phyloP scores from a whole-genome alignment of 2,329 filamentous ascomycete species.

The Stagonosporopsis cucurbitacearum region DNA sequence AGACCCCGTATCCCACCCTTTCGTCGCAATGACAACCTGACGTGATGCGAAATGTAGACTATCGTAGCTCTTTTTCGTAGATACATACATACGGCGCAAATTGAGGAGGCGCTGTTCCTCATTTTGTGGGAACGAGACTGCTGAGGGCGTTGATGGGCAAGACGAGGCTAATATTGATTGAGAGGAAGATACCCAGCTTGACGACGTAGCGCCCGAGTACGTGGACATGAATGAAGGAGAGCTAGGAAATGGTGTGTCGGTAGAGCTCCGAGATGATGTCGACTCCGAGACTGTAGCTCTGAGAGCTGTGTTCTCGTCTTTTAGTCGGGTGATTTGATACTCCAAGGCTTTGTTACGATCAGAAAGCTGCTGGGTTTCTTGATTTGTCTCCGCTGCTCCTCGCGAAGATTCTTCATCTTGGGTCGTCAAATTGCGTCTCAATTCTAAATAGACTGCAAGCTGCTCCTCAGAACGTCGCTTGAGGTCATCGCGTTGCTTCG shows the following conservation, averaged over 20 bases:
- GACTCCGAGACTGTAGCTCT: background rate
- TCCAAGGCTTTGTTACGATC: background rate
- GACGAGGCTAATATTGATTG: background rate
- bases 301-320: background rate
- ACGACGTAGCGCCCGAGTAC: background rate
- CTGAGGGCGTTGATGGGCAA: background rate
- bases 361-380: background rate
- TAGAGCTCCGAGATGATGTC: too few relatives aligned
- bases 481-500: background rate
- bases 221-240: too few relatives aligned
- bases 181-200: too few relatives aligned
- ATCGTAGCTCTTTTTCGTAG: constrained; percentile 28
- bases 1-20: constrained; percentile 21
- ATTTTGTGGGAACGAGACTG: background rate
- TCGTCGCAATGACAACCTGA: constrained; percentile 19
- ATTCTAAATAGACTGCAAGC: background rate
- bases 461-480: background rate
- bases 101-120: constrained; percentile 26
- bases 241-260: too few relatives aligned
- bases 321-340: background rate
- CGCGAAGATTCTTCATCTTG: background rate
- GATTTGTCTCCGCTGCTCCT: background rate
- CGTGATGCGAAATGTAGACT: constrained; percentile 15
- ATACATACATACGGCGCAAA: constrained; percentile 28
- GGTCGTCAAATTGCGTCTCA: background rate